Evolutionary conservation across 352 stramenopile genomes (phyloP), one percentile per base, ranked within the genome.

Genomic region (Elongisporangium prolatum): DNA sequence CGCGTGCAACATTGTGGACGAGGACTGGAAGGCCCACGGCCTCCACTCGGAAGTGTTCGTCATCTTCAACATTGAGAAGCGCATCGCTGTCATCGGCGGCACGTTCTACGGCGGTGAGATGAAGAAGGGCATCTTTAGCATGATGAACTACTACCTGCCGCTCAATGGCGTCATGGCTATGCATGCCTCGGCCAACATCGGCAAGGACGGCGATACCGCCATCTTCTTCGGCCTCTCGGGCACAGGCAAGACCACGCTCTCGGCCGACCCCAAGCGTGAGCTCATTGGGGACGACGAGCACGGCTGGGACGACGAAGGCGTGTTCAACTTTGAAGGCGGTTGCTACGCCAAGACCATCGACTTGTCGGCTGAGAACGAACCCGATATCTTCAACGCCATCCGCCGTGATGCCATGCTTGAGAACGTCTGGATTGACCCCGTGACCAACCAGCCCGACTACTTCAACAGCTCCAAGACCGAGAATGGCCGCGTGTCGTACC

Each of bases 271-370:
- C 4, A 89, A 87, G 65, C 81, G 87, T 38, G 76, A 88, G 59
- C 81, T 99, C 52, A 98, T 99, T 64, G 96, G 96, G 54, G 96
- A 98, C 66, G 95, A 99, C 66, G 74, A 84, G 60, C 74, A 84
- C 58, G 74, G 71, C 58, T 84, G 74, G 74, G 74, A 84, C 63
- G 61, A 80, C 50, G 66, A 89, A 54, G 95, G 96, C 59, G 84
- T 99, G 58, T 99, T 98, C 77, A 98, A 99, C 81, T 98, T 99
- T 80, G 96, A 98, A 72, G 96, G 96, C 61, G 96, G 96, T 37
- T 98, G 96, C 79, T 98, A 98, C 74, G 96, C 96, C 63, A 98
- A 98, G 85, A 98, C 92, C 17, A 98, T 98, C 67, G 93, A 98
- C 64, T 75, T 98, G 48, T 84, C 66, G 47, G 80, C 91, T 64